phyloP scores from a whole-genome alignment of 306 rosid species.

The Vachellia collinsii region DNA sequence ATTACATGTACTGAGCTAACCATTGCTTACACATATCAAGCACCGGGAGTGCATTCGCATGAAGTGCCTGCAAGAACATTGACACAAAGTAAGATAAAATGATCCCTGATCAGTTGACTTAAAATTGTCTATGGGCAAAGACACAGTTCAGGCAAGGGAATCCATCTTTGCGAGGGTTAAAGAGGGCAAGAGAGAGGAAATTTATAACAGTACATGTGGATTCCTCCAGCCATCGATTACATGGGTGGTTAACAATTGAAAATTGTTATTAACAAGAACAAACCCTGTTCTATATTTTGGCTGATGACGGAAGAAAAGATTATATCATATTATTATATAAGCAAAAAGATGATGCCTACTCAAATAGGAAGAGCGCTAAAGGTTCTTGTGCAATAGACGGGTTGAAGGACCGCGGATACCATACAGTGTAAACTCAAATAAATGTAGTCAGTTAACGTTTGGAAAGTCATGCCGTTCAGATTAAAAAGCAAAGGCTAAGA shows the following conservation, averaged over 20 bases:
- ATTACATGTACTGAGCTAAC: slow-evolving; percentile 95
- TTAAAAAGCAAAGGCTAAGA: slow-evolving; percentile 20
- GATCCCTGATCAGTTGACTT: slow-evolving; percentile 21
- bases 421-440: slow-evolving; percentile 14
- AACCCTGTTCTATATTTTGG: not conserved
- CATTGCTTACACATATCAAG: slow-evolving; percentile 99
- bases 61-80: slow-evolving; percentile 80
- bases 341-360: not conserved
- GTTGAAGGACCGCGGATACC: not conserved
- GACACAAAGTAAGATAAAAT: slow-evolving; percentile 25
- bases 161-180: not conserved
- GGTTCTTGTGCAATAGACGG: not conserved
- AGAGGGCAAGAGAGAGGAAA: not conserved
- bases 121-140: slow-evolving; percentile 17
- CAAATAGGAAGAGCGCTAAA: slow-evolving; percentile 4
- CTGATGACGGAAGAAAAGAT: no score
- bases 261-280: no score
- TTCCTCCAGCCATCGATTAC: slow-evolving; percentile 49
- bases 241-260: no score
- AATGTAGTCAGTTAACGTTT: not conserved
- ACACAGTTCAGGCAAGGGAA: not conserved
- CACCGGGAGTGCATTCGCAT: slow-evolving; percentile 95
- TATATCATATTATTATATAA: not conserved
- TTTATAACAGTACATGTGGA: not conserved
- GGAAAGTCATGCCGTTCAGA: slow-evolving; percentile 14